These are phyloP conservation scores for Monosporascus sp. DNA, from an alignment of 2,329 filamentous ascomycete genomes.

Conservation along the genomic window DNA sequence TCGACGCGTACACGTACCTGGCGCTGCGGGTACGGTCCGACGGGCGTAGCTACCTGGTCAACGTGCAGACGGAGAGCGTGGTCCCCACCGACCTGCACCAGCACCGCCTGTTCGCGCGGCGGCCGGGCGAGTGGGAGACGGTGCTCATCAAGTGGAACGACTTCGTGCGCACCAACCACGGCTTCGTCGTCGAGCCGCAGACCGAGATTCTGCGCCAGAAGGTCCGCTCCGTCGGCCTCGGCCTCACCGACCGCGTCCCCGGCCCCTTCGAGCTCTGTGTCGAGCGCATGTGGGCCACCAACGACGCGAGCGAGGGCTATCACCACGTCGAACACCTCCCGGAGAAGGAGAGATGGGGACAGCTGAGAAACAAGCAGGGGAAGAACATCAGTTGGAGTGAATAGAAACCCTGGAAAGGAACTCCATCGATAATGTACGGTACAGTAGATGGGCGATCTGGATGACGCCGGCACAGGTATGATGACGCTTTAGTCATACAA, in stretches of 20 bases:
- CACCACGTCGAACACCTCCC: constrained; percentile 12
- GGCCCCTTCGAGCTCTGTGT: constrained; percentile 86
- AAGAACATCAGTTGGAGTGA: constrained; percentile 36
- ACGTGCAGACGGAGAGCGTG: constrained; percentile 90
- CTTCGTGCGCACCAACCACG: constrained; percentile 92
- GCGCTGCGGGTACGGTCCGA: constrained; percentile 86
- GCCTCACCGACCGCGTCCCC: constrained; percentile 80
- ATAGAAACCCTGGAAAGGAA: neutral
- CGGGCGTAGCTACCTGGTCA: constrained; percentile 87
- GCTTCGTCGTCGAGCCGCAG: constrained; percentile 88
- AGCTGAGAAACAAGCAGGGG: constrained; percentile 36
- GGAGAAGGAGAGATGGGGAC: constrained; percentile 23
- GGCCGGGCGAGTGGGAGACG: constrained; percentile 88
- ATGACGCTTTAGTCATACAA: neutral
- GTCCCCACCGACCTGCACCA: constrained; percentile 95
- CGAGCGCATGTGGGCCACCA: constrained; percentile 86
- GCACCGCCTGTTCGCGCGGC: constrained; percentile 75
- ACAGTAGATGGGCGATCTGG: neutral
- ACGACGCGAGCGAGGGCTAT: constrained; percentile 43
- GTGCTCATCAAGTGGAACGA: constrained; percentile 86
- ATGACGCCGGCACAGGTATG: neutral
- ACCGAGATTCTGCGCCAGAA: constrained; percentile 82
- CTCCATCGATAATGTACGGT: constrained; percentile 5
- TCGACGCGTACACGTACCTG: constrained; percentile 83
- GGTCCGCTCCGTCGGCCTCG: constrained; percentile 79